Evolutionary conservation across 495 filamentous ascomycete species (phyloP), one percentile per base, ranked within the genome.

Genomic region (Penicillium goetzii): DNA sequence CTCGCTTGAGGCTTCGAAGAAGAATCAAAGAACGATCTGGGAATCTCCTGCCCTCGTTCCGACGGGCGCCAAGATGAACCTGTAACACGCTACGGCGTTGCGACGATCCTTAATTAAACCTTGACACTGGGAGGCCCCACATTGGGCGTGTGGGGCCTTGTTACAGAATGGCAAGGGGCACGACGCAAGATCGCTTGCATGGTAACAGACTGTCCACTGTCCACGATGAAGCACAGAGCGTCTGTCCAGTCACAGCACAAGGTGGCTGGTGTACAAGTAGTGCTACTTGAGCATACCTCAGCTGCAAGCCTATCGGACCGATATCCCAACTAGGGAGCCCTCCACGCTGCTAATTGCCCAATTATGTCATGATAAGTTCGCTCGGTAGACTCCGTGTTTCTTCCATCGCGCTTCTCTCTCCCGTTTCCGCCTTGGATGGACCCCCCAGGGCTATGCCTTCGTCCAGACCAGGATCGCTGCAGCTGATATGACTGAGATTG

Each of bases 71-170:
- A 77, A 77, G 77, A 52, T 36, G 30, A 61, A 60, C 55, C 64
- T 72, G 69, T 72, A 70, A 74, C 73, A 56, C 74, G 65, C 75
- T 78, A 76, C 70, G 51, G 64, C 60, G 66, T 73, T 53, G 67
- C 69, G 76, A 72, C 66, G 70, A 76, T 76, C 77, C 77, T 78
- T 80, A 78, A 80, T 80, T 55, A 78, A 78, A 80, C 77, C 75
- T 78, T 78, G 71, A 71, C 65, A 23, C 56, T 49, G 28, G 56
- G 17, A 38, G 28, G 74, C 66, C 67, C 76, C 76, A 78, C 72
- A 56, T 66, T 33, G 60, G 56, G 57, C 64, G 4, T 17, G 65
- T 36, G 47, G 67, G 67, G 58, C 69, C 53, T 49, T 61, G 61
- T 67, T 68, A 66, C 66, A 69, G 69, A 62, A 58, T 68, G 36